A percentile compares a stretch with the other conserved stretches of the same genome.
phyloP scores from a whole-genome alignment of 345 rosid species.

The Pelargonium nanum region DNA sequence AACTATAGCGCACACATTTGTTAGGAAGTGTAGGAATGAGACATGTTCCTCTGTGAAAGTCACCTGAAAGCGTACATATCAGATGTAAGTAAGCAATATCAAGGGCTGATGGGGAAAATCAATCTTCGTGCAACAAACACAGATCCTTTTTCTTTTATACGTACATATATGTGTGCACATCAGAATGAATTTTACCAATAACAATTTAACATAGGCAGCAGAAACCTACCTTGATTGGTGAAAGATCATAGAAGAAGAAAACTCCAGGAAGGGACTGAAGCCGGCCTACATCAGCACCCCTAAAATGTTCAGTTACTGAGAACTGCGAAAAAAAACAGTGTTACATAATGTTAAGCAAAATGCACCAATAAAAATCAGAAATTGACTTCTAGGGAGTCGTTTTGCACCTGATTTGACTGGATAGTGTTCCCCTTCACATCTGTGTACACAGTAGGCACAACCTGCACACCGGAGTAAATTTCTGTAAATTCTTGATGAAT shows the following conservation, averaged over 20 bases:
- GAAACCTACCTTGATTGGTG: slow-evolving; percentile 78
- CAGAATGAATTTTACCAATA: too few relatives aligned
- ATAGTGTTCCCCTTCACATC: slow-evolving; percentile 66
- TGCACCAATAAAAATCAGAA: slow-evolving; percentile 5
- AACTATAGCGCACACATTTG: slow-evolving; percentile 86
- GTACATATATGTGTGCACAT: too few relatives aligned
- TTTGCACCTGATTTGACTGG: slow-evolving; percentile 77
- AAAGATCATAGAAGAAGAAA: slow-evolving; percentile 95
- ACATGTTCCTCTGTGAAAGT: slow-evolving; percentile 69
- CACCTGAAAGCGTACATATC: slow-evolving; percentile 40
- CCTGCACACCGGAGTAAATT: slow-evolving; percentile 30
- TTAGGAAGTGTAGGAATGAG: slow-evolving; percentile 88
- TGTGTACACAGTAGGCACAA: slow-evolving; percentile 85
- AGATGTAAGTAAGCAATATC: background rate
- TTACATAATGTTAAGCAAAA: background rate
- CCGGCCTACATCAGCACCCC: slow-evolving; percentile 37
- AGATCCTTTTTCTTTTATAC: background rate
- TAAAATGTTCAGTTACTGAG: slow-evolving; percentile 90
- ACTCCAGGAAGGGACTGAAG: slow-evolving; percentile 78
- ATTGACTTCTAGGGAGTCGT: background rate
- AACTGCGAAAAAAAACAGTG: slow-evolving; percentile 35
- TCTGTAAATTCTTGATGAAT: background rate
- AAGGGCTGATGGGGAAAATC: background rate
- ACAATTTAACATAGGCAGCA: slow-evolving; percentile 3
- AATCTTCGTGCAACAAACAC: background rate